Base-by-base conservation (phyloP, 768 basidiomycete genomes). In the Xerocomellus intermedius region DNA sequence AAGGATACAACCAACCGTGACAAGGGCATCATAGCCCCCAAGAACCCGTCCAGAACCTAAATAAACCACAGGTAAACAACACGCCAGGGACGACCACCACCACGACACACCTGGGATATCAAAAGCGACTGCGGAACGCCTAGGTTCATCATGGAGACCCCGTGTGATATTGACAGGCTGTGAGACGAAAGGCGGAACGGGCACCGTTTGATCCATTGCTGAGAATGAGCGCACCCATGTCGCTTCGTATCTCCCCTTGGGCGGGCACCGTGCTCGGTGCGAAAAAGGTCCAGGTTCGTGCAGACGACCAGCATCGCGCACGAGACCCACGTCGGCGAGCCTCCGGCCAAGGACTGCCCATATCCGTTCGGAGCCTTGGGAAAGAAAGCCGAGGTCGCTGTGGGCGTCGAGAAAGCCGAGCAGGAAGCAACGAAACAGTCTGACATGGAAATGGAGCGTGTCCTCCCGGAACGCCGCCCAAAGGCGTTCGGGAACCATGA, bases 381-480 rank as follows among this genome's bases (percentile, higher is more conserved):
- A 48, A 6, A 48, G 17, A 14, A 52, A 17, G 41, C 36, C 42
- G 26, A 50, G 35, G 8, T 60, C 51, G 37, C n/a, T 39, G 22
- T 42, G 30, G 9, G 47, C 10, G 16, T 54, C 51, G 8, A 56
- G 37, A 21, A 55, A 5, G 17, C 41, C 13, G 14, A 54, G 45
- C 1, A 57, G 19, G 45, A 61, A 57, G 44, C 55, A 64, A 16
- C 44, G 64, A 36, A 66, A 50, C 0, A 66, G 24, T 13, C 5
- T 32, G 19, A 30, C 46, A 37, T 65, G 64, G 32, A 65, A 50
- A 35, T 10, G 32, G 24, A 59, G 1, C 7, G 42, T 55, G 47
- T 66, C 64, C 32, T 61, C 41, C 61, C 17, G 28, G 12, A 44
- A 38, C 19, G 26, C 38, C 13, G 38, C 16, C 45, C 38, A 57